A percentile compares a stretch with the other conserved stretches of the same genome.
Conservation (phyloP, 176 grass and related monocot species). For the Aegilops longissima region DNA sequence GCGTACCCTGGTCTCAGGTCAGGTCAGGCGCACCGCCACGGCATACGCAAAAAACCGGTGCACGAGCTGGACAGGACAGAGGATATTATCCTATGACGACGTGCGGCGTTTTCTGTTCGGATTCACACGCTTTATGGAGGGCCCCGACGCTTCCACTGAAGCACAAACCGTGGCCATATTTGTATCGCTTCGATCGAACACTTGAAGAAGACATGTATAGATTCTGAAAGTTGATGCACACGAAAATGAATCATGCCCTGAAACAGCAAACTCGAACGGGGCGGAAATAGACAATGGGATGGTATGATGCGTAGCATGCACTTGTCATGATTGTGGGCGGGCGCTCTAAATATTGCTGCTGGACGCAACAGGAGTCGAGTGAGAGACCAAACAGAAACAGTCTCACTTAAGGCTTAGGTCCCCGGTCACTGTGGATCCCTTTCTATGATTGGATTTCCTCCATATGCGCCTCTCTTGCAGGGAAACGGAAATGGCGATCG, state of each 20-base stretch:
- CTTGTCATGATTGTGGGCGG: slow-evolving; percentile 27
- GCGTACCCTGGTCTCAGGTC: not conserved
- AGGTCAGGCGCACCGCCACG: not conserved
- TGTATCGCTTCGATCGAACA: not conserved
- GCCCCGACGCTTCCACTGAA: not conserved
- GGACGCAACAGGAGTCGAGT: not conserved
- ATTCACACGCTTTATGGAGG: not conserved
- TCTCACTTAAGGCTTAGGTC: not conserved
- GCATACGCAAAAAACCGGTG: not conserved
- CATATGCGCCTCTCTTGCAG: not conserved
- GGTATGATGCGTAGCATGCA: not conserved
- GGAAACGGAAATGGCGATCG: too few species aligned
- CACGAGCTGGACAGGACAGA: not conserved
- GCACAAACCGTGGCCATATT: not conserved
- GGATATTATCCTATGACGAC: not conserved
- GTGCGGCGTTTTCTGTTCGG: not conserved
- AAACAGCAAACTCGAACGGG: not conserved
- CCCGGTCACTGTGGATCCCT: slow-evolving; percentile 23
- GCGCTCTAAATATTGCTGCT: not conserved
- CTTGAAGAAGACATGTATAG: not conserved
- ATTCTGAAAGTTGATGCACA: not conserved
- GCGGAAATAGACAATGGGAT: not conserved
- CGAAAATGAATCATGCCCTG: not conserved
- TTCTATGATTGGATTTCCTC: slow-evolving; percentile 5
- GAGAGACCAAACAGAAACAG: slow-evolving; percentile 8